A percentile compares a stretch with the other conserved stretches of the same genome.
phyloP scores from a whole-genome alignment of 1,284 basidiomycete genomes.

The Apiotrichum brassicae region DNA sequence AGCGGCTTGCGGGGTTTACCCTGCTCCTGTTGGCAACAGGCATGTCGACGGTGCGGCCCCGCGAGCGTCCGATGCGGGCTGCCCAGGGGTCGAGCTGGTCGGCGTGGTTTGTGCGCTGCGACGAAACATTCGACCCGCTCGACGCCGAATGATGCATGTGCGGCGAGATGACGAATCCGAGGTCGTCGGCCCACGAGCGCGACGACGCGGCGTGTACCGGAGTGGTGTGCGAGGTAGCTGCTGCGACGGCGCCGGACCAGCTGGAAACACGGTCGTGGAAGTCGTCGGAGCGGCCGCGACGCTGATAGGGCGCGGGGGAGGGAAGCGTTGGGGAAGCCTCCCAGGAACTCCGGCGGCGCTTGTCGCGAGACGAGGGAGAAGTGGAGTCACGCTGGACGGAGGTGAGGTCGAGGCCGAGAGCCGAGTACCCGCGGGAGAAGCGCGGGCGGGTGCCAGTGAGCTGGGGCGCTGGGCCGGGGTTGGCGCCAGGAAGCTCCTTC shows the following conservation, averaged over 20 bases:
- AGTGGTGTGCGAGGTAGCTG: not conserved
- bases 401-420: slow-evolving; percentile 12
- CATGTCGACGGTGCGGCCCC: slow-evolving; percentile 7
- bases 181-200: not conserved
- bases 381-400: not conserved
- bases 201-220: not conserved
- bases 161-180: not conserved
- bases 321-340: not conserved
- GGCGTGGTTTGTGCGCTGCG: not conserved
- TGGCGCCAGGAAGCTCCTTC: not conserved
- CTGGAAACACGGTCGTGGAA: not conserved
- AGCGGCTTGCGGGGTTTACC: no score
- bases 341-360: not conserved
- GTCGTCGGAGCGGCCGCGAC: slow-evolving; percentile 8
- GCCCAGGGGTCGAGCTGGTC: slow-evolving; percentile 8
- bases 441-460: slow-evolving; percentile 9
- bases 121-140: not conserved
- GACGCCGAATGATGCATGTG: not conserved
- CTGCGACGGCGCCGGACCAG: slow-evolving; percentile 4
- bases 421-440: slow-evolving; percentile 3
- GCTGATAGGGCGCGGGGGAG: not conserved
- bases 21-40: not conserved
- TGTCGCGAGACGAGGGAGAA: not conserved
- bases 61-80: slow-evolving; percentile 1
- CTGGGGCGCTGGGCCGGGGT: not conserved